Evolutionary conservation across 257 asterid species (phyloP).

Genomic region (Solanum gandarillasii): DNA sequence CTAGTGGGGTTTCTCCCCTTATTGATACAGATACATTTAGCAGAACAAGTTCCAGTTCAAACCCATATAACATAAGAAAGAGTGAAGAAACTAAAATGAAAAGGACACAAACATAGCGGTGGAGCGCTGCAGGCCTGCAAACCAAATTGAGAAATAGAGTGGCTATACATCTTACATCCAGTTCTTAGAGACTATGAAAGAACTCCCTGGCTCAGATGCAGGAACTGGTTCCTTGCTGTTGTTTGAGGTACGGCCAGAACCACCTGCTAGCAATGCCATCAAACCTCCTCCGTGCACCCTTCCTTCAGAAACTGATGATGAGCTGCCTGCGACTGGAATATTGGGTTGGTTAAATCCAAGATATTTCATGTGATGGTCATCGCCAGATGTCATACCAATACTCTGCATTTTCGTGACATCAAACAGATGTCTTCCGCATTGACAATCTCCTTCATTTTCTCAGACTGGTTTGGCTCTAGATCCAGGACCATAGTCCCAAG

Average conservation of each 20-base stretch:
- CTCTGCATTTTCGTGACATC: constrained; percentile 18
- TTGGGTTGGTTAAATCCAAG: constrained; percentile 12
- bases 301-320: constrained; percentile 62
- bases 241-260: constrained; percentile 22
- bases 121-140: neutral
- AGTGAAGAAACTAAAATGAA: neutral
- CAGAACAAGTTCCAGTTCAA: neutral
- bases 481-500: constrained; percentile 36
- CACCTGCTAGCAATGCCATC: constrained; percentile 42
- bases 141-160: neutral
- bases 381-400: constrained; percentile 12
- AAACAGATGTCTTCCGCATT: constrained; percentile 21
- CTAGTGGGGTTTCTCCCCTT: constrained; percentile 13
- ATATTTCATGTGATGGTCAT: constrained; percentile 17
- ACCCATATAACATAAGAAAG: neutral
- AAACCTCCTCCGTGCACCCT: constrained; percentile 93
- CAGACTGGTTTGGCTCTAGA: constrained; percentile 12
- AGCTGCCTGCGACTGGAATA: constrained; percentile 18
- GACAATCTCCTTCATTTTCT: constrained; percentile 21
- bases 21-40: constrained; percentile 22
- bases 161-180: constrained; percentile 39
- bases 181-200: constrained; percentile 30
- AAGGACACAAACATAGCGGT: neutral
- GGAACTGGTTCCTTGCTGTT: constrained; percentile 16
- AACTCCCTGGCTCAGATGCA: constrained; percentile 28